Percentiles rank a stretch among this genome's conserved stretches.
These are phyloP conservation scores for Solanum neorickii DNA, from an alignment of 257 asterid species.

Conservation along the genomic window DNA sequence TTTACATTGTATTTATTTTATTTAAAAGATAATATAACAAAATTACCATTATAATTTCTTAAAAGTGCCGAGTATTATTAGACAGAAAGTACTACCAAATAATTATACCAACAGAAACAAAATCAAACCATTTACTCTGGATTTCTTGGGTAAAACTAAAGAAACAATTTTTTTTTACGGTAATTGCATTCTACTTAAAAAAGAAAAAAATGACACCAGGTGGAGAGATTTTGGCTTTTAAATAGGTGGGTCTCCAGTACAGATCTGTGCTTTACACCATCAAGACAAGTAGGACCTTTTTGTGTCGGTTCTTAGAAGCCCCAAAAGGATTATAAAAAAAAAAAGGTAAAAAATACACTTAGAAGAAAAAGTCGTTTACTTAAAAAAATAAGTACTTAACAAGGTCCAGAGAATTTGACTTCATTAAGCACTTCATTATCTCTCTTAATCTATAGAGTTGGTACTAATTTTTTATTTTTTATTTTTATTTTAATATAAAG, in stretches of 20 bases:
- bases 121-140: neutral
- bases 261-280: conserved; percentile 32
- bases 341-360: neutral
- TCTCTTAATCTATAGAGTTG: neutral
- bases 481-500: neutral
- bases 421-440: neutral
- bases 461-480: neutral
- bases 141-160: neutral
- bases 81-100: no score
- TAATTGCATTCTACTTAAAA: neutral
- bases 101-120: no score
- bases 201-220: neutral
- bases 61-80: no score
- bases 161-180: neutral
- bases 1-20: no score
- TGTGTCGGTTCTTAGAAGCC: neutral
- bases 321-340: neutral
- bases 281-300: conserved; percentile 36
- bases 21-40: neutral
- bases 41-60: no score
- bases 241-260: conserved; percentile 23
- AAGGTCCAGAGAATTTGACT: conserved; percentile 37
- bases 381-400: neutral
- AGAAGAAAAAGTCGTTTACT: neutral
- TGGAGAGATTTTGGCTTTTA: neutral